Base-by-base conservation (phyloP, 163 green algal genomes). In the Chloroidium sp. region DNA sequence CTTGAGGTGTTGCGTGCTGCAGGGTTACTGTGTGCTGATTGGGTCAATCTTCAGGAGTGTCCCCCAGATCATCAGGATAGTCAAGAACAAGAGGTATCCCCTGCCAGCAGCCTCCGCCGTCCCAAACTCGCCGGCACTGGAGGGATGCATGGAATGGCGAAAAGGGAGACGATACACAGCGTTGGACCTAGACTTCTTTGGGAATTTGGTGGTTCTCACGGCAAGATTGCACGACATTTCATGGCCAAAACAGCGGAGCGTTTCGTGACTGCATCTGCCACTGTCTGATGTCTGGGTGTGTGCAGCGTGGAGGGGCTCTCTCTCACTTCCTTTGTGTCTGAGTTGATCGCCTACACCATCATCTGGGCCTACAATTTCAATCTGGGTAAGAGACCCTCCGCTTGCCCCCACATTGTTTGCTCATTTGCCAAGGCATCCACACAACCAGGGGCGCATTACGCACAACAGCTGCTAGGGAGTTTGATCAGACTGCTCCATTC, bases 331-430 rank as follows among this genome's bases (percentile, higher is more conserved):
- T 89, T 90, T 75, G 61, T 92, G 1, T 81, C 86, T 58, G 93
- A 97, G 85, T 82, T 95, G 13, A 62, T 91, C 12, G 91, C 87
- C 67, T 97, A 93, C 87, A 90, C 85, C 0, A 84, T 97, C 14
- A 88, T 79, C 1, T 82, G 94, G 0, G 89, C 88, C 0, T 97
- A 97, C 87, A 97, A 97, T 1, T 92, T 0, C 78, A 80, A 4
- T 79, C 76, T 84, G 89, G 81, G 87, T 87, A 74, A 62, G 76
- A 4, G 8, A 78, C 59, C 14, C 4, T 36, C 12, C 36, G 2
- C 14, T 2, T 60, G 36, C 36, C 80, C 61, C 6, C 57, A 69
- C 57, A 6, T 4, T 77, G 3, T 57, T 67, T 1, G 4, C 1
- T 8, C 2, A 12, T 74, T 13, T 58, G 12, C 4, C 61, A 61